Evolutionary conservation across 108 stramenopile species (phyloP).

Genomic region (Craspedostauros australis): DNA sequence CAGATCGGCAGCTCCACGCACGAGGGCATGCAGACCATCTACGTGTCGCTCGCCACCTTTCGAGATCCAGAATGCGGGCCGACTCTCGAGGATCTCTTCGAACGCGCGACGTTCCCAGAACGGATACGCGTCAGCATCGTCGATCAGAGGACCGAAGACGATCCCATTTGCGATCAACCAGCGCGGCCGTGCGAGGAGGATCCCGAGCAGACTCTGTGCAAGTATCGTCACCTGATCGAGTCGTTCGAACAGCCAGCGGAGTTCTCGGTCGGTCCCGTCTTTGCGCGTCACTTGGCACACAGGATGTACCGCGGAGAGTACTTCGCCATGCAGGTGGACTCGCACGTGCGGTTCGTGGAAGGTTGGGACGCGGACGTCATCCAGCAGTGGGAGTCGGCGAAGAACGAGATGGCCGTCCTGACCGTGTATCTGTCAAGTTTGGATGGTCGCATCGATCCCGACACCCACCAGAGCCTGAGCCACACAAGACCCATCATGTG

Average conservation of each 20-base stretch:
- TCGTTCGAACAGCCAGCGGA: conserved; percentile 40
- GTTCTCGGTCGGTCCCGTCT: conserved; percentile 52
- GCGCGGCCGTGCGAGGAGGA: conserved; percentile 27
- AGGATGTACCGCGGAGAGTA: conserved; percentile 77
- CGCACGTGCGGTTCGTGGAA: conserved; percentile 44
- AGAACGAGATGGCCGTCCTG: conserved; percentile 59
- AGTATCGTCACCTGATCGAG: conserved; percentile 36
- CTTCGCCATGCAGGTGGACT: conserved; percentile 70
- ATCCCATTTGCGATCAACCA: conserved; percentile 20
- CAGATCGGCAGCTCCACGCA: conserved; percentile 39
- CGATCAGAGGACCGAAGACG: conserved; percentile 37
- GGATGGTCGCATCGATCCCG: conserved; percentile 15
- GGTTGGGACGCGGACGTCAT: conserved; percentile 57
- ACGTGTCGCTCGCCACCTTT: conserved; percentile 42
- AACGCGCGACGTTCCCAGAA: conserved; percentile 42
- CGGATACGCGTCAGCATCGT: conserved; percentile 45
- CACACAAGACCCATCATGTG: conserved; percentile 36
- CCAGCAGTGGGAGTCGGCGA: conserved; percentile 34
- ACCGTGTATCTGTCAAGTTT: conserved; percentile 45
- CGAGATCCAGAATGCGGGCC: conserved; percentile 32
- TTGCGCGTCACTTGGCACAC: conserved; percentile 57
- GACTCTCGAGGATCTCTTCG: conserved; percentile 37
- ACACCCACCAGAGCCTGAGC: conserved; percentile 6
- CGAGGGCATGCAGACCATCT: conserved; percentile 34
- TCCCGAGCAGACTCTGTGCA: conserved; percentile 44